phyloP scores from a whole-genome alignment of 345 rosid species.

The Brassica carinata region DNA sequence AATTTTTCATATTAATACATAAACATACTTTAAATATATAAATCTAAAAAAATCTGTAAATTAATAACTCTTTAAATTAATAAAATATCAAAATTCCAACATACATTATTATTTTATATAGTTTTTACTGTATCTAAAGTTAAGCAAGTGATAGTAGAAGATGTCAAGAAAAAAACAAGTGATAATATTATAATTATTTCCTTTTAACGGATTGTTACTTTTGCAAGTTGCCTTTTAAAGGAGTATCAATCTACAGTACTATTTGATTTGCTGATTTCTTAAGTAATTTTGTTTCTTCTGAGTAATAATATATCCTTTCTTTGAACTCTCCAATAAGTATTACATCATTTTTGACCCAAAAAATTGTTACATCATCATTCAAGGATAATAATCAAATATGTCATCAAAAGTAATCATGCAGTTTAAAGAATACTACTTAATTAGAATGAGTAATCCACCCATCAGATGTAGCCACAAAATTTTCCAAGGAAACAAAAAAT shows the following conservation, averaged over 20 bases:
- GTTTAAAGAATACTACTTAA: not conserved
- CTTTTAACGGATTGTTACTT: not conserved
- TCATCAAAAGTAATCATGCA: not conserved
- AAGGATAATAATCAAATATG: not conserved
- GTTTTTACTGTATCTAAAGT: too few relatives aligned
- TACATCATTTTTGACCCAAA: too few relatives aligned
- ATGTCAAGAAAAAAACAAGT: too few relatives aligned
- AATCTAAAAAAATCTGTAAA: too few relatives aligned
- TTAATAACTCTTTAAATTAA: too few relatives aligned
- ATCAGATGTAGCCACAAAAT: not conserved
- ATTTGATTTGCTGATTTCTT: not conserved
- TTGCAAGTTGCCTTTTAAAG: not conserved
- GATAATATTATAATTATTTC: too few relatives aligned
- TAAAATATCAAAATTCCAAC: too few relatives aligned
- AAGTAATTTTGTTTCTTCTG: not conserved
- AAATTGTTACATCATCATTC: not conserved
- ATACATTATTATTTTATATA: too few relatives aligned
- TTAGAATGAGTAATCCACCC: not conserved
- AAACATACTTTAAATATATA: too few relatives aligned
- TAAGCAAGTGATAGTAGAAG: too few relatives aligned
- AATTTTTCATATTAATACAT: too few relatives aligned
- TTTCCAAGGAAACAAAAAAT: not conserved
- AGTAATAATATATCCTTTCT: not conserved
- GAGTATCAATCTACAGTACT: not conserved
- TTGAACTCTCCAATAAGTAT: not conserved